These are phyloP conservation scores for Geranium rotundifolium DNA, from an alignment of 345 rosid species.

Conservation along the genomic window DNA sequence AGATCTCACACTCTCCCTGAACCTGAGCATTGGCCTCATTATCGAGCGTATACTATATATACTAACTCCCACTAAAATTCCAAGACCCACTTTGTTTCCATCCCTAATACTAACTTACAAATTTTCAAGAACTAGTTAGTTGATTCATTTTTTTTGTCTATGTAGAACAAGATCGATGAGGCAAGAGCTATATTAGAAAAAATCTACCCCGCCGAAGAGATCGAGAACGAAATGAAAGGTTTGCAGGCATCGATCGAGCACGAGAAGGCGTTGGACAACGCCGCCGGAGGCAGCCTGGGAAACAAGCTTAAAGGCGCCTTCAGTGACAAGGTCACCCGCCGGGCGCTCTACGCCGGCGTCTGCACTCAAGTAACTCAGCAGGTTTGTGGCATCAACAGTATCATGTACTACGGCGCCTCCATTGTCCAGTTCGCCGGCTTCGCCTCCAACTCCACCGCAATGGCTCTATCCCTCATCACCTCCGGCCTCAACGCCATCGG, in stretches of 20 bases:
- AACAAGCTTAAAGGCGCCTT: conserved; percentile 61
- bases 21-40: too few relatives aligned
- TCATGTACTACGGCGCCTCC: conserved; percentile 80
- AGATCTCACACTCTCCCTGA: too few relatives aligned
- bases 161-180: conserved; percentile 36
- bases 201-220: conserved; percentile 54
- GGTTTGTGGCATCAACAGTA: conserved; percentile 80
- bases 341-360: conserved; percentile 74
- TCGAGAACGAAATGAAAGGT: conserved; percentile 43
- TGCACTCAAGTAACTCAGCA: conserved; percentile 87
- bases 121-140: too few relatives aligned
- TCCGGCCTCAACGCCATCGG: conserved; percentile 75
- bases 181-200: conserved; percentile 51
- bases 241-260: conserved; percentile 37
- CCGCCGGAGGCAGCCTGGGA: conserved; percentile 28
- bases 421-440: conserved; percentile 84
- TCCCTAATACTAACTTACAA: too few relatives aligned
- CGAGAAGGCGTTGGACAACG: conserved; percentile 46
- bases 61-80: too few relatives aligned
- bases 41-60: too few relatives aligned
- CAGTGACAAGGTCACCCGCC: conserved; percentile 29
- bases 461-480: conserved; percentile 77
- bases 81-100: too few relatives aligned
- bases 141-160: not conserved
- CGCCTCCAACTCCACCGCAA: conserved; percentile 66